Conservation (phyloP, 164 flowering plant genomes). For the Houttuynia cordata region DNA sequence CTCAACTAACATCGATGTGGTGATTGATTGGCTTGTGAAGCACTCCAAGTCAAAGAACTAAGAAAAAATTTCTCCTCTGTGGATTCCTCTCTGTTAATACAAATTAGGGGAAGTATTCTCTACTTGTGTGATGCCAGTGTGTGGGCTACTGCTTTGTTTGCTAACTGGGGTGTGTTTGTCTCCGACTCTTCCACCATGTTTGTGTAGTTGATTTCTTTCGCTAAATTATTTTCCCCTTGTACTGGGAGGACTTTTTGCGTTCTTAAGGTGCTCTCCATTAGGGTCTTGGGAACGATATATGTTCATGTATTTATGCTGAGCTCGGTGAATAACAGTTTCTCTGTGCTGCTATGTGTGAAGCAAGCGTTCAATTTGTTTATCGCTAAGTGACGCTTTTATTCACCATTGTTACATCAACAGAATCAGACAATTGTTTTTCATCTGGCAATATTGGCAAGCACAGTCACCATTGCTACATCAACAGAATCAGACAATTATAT, state of each 20-base stretch:
- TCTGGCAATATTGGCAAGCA: too few species aligned
- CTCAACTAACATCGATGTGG: constrained; percentile 44
- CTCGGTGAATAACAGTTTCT: background rate
- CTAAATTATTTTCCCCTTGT: background rate
- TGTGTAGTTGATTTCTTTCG: too few species aligned
- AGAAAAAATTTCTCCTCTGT: constrained; percentile 3
- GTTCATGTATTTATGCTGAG: constrained; percentile 21
- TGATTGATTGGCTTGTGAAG: constrained; percentile 50
- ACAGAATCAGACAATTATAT: too few species aligned
- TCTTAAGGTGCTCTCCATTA: background rate
- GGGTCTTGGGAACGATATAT: constrained; percentile 16
- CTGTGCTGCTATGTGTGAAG: background rate
- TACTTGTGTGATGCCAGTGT: background rate
- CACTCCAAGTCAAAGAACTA: constrained; percentile 47
- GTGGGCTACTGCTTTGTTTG: background rate
- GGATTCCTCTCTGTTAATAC: background rate
- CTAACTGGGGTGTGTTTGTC: background rate
- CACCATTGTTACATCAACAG: too few species aligned
- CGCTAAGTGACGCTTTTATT: too few species aligned
- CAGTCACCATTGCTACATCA: too few species aligned
- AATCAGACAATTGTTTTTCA: too few species aligned
- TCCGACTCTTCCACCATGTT: background rate
- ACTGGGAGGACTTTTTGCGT: background rate
- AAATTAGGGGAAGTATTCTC: background rate
- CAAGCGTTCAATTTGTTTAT: too few species aligned